Percentiles rank a stretch among this genome's conserved stretches.
Conservation (phyloP, 352 stramenopile species). For the Phytopythium kandeliae region DNA sequence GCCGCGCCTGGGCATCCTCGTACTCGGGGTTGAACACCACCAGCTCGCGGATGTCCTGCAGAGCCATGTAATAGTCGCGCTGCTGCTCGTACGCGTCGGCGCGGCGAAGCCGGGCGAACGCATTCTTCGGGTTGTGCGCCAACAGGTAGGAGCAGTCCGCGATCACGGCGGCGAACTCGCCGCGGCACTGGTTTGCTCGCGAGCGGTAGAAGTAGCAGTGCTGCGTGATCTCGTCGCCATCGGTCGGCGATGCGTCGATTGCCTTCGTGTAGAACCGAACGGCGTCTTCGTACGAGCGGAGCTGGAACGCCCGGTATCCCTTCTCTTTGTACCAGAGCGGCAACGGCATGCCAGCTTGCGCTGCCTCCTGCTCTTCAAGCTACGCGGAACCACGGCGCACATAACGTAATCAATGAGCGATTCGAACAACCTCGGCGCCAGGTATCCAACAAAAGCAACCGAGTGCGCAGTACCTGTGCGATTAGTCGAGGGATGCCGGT, state of each 20-base stretch:
- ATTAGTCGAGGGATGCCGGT: conserved; percentile 41
- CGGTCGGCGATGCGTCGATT: conserved; percentile 43
- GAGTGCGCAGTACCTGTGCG: conserved; percentile 8
- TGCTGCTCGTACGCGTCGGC: conserved; percentile 56
- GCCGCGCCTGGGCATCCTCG: conserved; percentile 34
- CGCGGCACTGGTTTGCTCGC: conserved; percentile 42
- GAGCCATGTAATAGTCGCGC: conserved; percentile 47
- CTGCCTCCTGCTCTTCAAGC: conserved; percentile 39
- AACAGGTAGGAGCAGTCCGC: conserved; percentile 50
- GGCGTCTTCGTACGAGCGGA: conserved; percentile 80
- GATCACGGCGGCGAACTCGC: conserved; percentile 44
- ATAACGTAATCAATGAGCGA: neutral
- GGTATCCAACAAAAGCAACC: too few species aligned
- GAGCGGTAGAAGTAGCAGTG: conserved; percentile 57
- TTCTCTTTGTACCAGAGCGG: conserved; percentile 57
- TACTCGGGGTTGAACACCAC: conserved; percentile 51
- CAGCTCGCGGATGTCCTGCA: conserved; percentile 50
- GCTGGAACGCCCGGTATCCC: conserved; percentile 90
- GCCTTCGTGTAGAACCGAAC: conserved; percentile 92
- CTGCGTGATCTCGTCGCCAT: conserved; percentile 46
- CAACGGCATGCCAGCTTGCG: conserved; percentile 22
- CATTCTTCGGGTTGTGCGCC: conserved; percentile 37
- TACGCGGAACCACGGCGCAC: conserved; percentile 6
- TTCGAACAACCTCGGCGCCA: too few species aligned
- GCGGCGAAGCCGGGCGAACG: conserved; percentile 44